Evolutionary conservation across 768 basidiomycete genomes (phyloP).

Genomic region (Naganishia friedmannii): DNA sequence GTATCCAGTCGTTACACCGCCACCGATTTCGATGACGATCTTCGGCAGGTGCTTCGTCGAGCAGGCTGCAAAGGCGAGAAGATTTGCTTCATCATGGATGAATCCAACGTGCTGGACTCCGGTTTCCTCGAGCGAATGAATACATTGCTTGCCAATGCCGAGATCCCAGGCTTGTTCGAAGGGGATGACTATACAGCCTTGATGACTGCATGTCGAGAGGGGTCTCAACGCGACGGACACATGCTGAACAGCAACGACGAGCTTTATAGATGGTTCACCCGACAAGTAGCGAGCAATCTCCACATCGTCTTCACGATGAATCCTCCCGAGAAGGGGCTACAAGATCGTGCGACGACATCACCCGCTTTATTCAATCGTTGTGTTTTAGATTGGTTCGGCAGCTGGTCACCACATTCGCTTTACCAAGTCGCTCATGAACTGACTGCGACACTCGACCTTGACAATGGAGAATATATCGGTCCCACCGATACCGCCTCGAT

Average conservation of each 20-base stretch:
- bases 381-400: constrained; percentile 98
- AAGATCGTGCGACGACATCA: constrained; percentile 92
- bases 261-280: constrained; percentile 96
- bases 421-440: constrained; percentile 98
- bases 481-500: constrained; percentile 83
- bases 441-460: constrained; percentile 87
- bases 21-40: constrained; percentile 96
- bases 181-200: constrained; percentile 97
- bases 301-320: constrained; percentile 99
- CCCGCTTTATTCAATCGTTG: constrained; percentile 95
- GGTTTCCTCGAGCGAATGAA: constrained; percentile 99
- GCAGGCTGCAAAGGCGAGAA: constrained; percentile 98
- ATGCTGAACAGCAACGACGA: constrained; percentile 99
- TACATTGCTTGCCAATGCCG: constrained; percentile 96
- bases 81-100: constrained; percentile 99
- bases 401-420: constrained; percentile 98
- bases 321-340: constrained; percentile 90
- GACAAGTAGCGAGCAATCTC: constrained; percentile 94
- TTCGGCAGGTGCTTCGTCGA: constrained; percentile 88
- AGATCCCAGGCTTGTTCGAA: constrained; percentile 99
- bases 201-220: constrained; percentile 99
- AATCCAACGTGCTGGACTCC: constrained; percentile 97
- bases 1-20: constrained; percentile 99
- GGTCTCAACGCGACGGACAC: constrained; percentile 94
- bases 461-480: constrained; percentile 73